These are phyloP conservation scores for Sanghuangporus weigelae DNA, from an alignment of 1,284 basidiomycete species.

Conservation along the genomic window DNA sequence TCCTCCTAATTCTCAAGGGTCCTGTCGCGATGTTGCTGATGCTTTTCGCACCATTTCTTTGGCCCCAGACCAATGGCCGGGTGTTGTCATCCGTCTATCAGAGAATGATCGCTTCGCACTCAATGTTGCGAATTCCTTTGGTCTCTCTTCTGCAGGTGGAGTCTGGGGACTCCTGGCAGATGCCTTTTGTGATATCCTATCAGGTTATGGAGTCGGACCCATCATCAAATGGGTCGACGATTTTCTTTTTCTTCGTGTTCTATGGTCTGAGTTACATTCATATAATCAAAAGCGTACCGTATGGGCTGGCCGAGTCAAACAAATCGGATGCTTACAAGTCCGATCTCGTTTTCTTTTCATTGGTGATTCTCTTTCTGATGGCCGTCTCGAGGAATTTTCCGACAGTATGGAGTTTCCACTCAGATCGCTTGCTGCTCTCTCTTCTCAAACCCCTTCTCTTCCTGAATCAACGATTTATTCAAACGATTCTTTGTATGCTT, in stretches of 20 bases:
- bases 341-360: slow-evolving; percentile 7
- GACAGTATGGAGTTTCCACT: slow-evolving; percentile 15
- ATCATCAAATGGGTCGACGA: slow-evolving; percentile 39
- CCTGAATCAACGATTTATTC: too few relatives aligned
- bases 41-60: slow-evolving; percentile 32
- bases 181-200: slow-evolving; percentile 28
- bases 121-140: slow-evolving; percentile 30
- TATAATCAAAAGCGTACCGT: neutral
- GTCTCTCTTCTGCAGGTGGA: slow-evolving; percentile 27
- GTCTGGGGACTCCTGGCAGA: slow-evolving; percentile 29
- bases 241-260: slow-evolving; percentile 32
- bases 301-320: neutral
- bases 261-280: slow-evolving; percentile 7
- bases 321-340: neutral
- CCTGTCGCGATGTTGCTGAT: slow-evolving; percentile 28
- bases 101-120: slow-evolving; percentile 23
- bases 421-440: too few relatives aligned
- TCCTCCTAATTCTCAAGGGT: slow-evolving; percentile 31
- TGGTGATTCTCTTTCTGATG: slow-evolving; percentile 10
- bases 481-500: too few relatives aligned
- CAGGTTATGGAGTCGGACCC: slow-evolving; percentile 27
- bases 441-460: too few relatives aligned
- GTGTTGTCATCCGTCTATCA: too few relatives aligned
- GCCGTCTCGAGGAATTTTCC: slow-evolving; percentile 19
- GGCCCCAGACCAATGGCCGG: slow-evolving; percentile 28